Evolutionary conservation across 2,329 filamentous ascomycete genomes (phyloP), one percentile per base, ranked within the genome.

Genomic region (Sporothrix pallida): DNA sequence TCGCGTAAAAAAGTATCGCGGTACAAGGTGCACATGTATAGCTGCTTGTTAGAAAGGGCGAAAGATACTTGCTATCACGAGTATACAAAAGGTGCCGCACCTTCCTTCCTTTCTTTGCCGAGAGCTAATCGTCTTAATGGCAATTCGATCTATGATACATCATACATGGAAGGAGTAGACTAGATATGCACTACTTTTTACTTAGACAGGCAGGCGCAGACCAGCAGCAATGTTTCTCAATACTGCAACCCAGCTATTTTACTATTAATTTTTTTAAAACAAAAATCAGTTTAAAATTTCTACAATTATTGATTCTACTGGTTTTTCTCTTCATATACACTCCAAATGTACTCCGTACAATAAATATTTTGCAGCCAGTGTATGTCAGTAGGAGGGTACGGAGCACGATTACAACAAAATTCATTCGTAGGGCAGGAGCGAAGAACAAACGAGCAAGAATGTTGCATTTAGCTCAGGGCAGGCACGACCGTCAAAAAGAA

Each of bases 371-470:
- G 31, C 31, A 6, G 31, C 31, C 31, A 6, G 31, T 37, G 31
- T 37, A 37, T 37, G 31, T 37, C 31, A 37, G 31, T 2, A 37
- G 4, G 31, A 26, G 31, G 31, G 31, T 67, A 67, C 23, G 42
- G n/a, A 67, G 46, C 63, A 67, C 13, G 44, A 31, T 44, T 50
- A 42, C 13, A 50, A 50, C 63, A 31, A 13, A 15, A 8, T 58
- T 23, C 37, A 26, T 50, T 67, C 23, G 63, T 15, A 67, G 44
- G 63, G 63, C 63, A 67, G 63, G 20, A 50, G 31, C 44, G 44
- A 67, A 67, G 42, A 6, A 56, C 52, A 12, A 56, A 56, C 13
- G 20, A 37, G 31, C 23, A 31, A 62, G 26, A 56, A 23, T 20
- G 56, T 62, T 26, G 23, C 31, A 42, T 37, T 37, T 42, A 26